Conservation (phyloP, 306 rosid species). For the Pueraria montana region DNA sequence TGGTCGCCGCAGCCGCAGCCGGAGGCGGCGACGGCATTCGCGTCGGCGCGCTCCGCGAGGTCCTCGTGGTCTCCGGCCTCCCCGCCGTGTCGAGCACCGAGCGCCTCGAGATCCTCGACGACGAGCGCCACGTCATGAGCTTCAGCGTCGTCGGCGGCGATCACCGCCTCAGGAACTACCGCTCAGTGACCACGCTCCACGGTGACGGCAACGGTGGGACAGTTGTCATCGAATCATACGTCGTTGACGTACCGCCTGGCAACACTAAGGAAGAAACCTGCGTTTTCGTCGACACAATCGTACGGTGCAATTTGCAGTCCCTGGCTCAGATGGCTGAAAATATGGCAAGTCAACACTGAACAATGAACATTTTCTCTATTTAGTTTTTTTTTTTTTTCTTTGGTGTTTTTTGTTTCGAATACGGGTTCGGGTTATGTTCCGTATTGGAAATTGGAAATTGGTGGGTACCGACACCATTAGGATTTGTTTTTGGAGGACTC, state of each 20-base stretch:
- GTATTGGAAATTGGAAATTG: slow-evolving; percentile 58
- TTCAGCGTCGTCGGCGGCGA: slow-evolving; percentile 95
- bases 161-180: slow-evolving; percentile 82
- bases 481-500: slow-evolving; percentile 9
- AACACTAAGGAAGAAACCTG: slow-evolving; percentile 93
- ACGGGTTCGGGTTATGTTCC: too few species aligned
- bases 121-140: slow-evolving; percentile 88
- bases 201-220: slow-evolving; percentile 71
- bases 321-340: slow-evolving; percentile 85
- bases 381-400: neutral
- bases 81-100: slow-evolving; percentile 94
- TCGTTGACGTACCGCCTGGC: slow-evolving; percentile 87
- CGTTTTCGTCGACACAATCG: slow-evolving; percentile 90
- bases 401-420: slow-evolving; percentile 42
- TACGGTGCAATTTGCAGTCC: slow-evolving; percentile 90
- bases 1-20: slow-evolving; percentile 48
- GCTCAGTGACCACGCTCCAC: slow-evolving; percentile 88
- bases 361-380: neutral
- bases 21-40: slow-evolving; percentile 58
- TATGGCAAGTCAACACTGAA: slow-evolving; percentile 51
- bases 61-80: slow-evolving; percentile 81
- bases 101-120: slow-evolving; percentile 91
- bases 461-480: neutral
- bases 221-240: slow-evolving; percentile 86
- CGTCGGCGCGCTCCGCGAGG: slow-evolving; percentile 86